phyloP scores from a whole-genome alignment of 805 yeast species.

The Metschnikowia cerradonensis region DNA sequence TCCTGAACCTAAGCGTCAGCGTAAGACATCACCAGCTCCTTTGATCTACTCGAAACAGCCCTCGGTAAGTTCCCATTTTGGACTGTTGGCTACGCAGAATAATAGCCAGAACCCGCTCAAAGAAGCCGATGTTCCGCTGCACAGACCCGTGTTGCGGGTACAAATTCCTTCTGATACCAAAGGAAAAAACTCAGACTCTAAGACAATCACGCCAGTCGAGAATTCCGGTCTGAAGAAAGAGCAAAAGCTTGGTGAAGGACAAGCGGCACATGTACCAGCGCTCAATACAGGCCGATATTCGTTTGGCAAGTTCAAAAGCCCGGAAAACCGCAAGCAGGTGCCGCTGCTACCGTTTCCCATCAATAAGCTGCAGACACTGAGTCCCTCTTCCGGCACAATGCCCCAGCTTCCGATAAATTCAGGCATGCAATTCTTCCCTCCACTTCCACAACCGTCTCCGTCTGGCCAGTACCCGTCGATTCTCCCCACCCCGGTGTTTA shows the following conservation, averaged over 20 bases:
- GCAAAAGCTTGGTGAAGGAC: slow-evolving; percentile 2
- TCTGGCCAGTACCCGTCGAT: slow-evolving; percentile 18
- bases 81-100: slow-evolving; percentile 4
- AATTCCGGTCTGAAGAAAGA: slow-evolving; percentile 12
- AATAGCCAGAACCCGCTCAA: slow-evolving; percentile 1
- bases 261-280: slow-evolving; percentile 8
- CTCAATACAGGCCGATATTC: slow-evolving; percentile 10
- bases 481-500: slow-evolving; percentile 32
- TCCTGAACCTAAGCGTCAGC: slow-evolving; percentile 32
- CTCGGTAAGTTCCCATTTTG: slow-evolving; percentile 11
- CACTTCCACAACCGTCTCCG: slow-evolving; percentile 30
- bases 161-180: slow-evolving; percentile 56
- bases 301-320: slow-evolving; percentile 18
- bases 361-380: slow-evolving; percentile 37
- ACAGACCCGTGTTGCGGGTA: slow-evolving; percentile 58
- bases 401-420: slow-evolving; percentile 31
- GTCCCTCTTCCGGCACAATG: slow-evolving; percentile 38
- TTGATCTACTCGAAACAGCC: slow-evolving; percentile 14
- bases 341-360: slow-evolving; percentile 32
- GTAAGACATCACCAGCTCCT: slow-evolving; percentile 10
- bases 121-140: slow-evolving; percentile 17
- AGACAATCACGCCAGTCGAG: slow-evolving; percentile 43
- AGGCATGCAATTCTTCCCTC: slow-evolving; percentile 17
- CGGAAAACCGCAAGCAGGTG: slow-evolving; percentile 12
- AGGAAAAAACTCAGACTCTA: slow-evolving; percentile 23